phyloP scores from a whole-genome alignment of 352 stramenopile species.

The Phytopythium aichiense region DNA sequence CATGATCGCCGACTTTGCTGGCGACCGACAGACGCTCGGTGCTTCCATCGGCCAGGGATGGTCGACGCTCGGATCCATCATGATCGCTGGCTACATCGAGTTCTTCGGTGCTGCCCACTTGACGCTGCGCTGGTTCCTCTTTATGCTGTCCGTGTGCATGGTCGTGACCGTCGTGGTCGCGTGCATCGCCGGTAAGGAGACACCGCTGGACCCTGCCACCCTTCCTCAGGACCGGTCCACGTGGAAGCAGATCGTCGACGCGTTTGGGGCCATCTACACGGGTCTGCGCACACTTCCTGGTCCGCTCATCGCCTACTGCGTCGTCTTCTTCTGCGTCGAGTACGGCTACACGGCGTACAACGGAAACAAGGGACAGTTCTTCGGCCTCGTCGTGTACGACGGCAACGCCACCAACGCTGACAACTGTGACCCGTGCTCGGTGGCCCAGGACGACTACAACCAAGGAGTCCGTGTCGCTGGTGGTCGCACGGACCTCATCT shows the following conservation, averaged over 20 bases:
- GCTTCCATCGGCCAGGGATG: conserved; percentile 56
- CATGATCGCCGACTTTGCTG: conserved; percentile 73
- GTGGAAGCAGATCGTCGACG: conserved; percentile 7
- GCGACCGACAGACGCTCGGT: conserved; percentile 58
- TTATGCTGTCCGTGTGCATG: conserved; percentile 68
- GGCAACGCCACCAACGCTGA: conserved; percentile 43
- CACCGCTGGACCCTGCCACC: conserved; percentile 1
- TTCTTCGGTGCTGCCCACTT: conserved; percentile 62
- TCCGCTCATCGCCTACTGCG: conserved; percentile 37
- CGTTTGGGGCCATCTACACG: conserved; percentile 40
- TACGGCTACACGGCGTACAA: conserved; percentile 66
- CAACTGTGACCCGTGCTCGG: conserved; percentile 17
- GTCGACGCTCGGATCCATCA: conserved; percentile 56
- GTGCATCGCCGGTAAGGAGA: conserved; percentile 58
- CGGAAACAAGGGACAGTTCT: conserved; percentile 63
- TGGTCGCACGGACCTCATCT: conserved; percentile 40
- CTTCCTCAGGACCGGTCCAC: conserved; percentile 10
- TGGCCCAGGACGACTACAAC: conserved; percentile 38
- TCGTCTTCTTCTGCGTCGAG: conserved; percentile 45
- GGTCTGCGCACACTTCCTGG: conserved; percentile 40
- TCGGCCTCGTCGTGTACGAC: conserved; percentile 45
- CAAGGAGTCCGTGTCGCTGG: conserved; percentile 50
- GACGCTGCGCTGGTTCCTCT: conserved; percentile 61
- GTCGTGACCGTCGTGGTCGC: conserved; percentile 44
- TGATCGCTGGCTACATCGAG: conserved; percentile 71